Percentiles rank a stretch among this genome's conserved stretches.
Evolutionary conservation across 139 green algal species (phyloP).

Genomic region (Penium margaritaceum): DNA sequence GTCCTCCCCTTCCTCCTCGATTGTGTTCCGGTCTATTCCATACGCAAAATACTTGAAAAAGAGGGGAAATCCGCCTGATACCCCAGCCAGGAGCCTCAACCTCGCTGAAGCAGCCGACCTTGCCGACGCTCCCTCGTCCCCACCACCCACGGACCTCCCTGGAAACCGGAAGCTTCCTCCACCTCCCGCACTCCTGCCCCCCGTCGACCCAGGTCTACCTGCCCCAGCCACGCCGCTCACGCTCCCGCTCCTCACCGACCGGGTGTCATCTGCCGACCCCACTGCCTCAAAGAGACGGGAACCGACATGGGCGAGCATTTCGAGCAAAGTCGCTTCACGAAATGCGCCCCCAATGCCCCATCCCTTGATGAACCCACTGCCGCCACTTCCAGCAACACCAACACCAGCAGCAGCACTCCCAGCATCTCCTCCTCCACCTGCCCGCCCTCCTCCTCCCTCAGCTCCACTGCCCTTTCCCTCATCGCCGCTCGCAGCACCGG

Average conservation of each 20-base stretch:
- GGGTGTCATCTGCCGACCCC: not conserved
- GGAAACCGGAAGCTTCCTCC: not conserved
- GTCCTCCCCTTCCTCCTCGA: not conserved
- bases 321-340: not conserved
- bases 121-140: not conserved
- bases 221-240: not conserved
- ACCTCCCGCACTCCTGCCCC: not conserved
- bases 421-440: not conserved
- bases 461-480: not conserved
- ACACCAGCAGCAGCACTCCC: not conserved
- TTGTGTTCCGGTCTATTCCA: not conserved
- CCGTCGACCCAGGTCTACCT: not conserved
- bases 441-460: not conserved
- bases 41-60: conserved; percentile 10
- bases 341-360: not conserved
- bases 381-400: not conserved
- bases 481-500: no score
- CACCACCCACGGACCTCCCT: not conserved
- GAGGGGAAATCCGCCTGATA: not conserved
- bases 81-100: not conserved
- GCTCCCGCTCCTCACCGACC: not conserved
- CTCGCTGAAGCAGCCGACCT: not conserved
- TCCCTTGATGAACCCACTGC: not conserved
- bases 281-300: not conserved
- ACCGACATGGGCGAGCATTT: not conserved